phyloP scores from a whole-genome alignment of 345 rosid species.

The Populus nigra region DNA sequence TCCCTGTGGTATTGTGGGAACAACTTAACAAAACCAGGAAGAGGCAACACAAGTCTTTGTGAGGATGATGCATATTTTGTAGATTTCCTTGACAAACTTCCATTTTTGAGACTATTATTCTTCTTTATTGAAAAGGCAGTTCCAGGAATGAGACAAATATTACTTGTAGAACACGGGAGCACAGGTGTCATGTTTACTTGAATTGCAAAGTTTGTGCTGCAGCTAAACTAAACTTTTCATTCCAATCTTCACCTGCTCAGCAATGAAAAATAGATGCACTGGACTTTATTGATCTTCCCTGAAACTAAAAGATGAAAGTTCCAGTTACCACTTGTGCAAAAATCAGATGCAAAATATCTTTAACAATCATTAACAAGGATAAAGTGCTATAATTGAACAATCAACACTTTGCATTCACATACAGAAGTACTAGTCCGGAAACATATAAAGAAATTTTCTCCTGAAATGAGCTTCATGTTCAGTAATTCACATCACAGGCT shows the following conservation, averaged over 20 bases:
- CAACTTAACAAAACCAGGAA: constrained; percentile 41
- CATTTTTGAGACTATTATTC: constrained; percentile 40
- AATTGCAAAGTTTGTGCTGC: constrained; percentile 12
- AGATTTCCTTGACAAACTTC: constrained; percentile 47
- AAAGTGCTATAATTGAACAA: neutral
- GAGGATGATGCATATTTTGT: constrained; percentile 26
- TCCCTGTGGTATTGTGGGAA: constrained; percentile 48
- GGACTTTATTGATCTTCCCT: constrained; percentile 4
- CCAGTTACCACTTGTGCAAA: neutral
- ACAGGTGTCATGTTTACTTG: constrained; percentile 55
- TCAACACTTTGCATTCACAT: constrained; percentile 10
- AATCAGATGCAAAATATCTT: neutral
- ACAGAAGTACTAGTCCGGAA: neutral
- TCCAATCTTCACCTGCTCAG: constrained; percentile 36
- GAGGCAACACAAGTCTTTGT: constrained; percentile 44
- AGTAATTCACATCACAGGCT: no score
- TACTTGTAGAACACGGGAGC: constrained; percentile 58
- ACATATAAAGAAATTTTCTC: no score
- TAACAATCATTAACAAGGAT: neutral
- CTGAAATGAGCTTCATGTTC: no score
- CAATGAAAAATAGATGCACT: neutral
- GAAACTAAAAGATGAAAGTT: neutral
- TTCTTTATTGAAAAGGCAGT: constrained; percentile 42
- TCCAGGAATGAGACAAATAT: constrained; percentile 55
- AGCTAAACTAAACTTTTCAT: constrained; percentile 28